Evolutionary conservation across 495 filamentous ascomycete species (phyloP).

Genomic region (Entonaema liquescens): DNA sequence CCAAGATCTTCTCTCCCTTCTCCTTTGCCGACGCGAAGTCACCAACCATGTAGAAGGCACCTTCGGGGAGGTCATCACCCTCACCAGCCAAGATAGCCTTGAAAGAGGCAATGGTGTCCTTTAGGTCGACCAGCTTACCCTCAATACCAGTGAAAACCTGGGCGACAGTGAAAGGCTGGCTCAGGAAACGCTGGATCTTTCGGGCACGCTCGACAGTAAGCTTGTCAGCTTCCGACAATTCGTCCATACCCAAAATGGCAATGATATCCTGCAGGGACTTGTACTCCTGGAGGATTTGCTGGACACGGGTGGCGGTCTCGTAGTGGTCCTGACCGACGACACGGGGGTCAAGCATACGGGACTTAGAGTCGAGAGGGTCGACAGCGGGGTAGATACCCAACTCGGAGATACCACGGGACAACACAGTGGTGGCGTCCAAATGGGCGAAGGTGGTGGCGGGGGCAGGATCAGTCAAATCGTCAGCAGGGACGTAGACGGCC

Average conservation of each 20-base stretch:
- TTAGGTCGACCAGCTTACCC: constrained; percentile 94
- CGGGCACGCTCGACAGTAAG: constrained; percentile 99
- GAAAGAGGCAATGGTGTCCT: constrained; percentile 97
- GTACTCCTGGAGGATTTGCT: constrained; percentile 99
- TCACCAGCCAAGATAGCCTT: constrained; percentile 96
- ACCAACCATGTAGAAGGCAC: constrained; percentile 98
- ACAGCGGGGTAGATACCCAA: constrained; percentile 99
- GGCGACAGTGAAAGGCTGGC: constrained; percentile 98
- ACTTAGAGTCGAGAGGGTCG: constrained; percentile 99
- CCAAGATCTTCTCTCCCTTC: constrained; percentile 99
- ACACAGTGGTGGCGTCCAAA: constrained; percentile 99
- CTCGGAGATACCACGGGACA: constrained; percentile 99
- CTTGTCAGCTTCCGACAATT: constrained; percentile 98
- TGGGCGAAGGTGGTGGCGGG: constrained; percentile 99
- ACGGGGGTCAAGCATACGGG: constrained; percentile 99
- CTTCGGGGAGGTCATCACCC: constrained; percentile 94
- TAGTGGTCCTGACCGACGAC: constrained; percentile 98
- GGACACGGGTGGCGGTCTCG: constrained; percentile 89
- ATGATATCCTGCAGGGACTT: constrained; percentile 99
- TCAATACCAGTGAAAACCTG: constrained; percentile 99
- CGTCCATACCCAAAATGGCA: constrained; percentile 99
- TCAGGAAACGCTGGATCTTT: constrained; percentile 99
- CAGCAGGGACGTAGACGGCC: constrained; percentile 99
- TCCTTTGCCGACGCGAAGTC: constrained; percentile 89
- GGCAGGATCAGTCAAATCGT: constrained; percentile 99